phyloP scores from a whole-genome alignment of 257 asterid genomes.

The Knoxia roxburghii region DNA sequence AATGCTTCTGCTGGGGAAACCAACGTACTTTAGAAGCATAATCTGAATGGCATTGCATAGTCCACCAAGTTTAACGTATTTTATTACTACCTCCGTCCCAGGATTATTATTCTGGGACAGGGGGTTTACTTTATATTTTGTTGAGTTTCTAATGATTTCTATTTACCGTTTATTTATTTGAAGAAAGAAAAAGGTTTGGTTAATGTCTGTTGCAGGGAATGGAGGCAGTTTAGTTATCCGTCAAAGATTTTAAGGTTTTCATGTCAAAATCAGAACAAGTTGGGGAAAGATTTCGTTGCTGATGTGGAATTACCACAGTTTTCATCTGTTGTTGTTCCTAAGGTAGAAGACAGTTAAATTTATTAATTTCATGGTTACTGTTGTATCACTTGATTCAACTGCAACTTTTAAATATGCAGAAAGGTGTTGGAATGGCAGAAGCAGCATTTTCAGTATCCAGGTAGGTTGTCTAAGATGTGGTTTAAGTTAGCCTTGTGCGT shows the following conservation, averaged over 20 bases:
- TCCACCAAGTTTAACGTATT: no score
- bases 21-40: no score
- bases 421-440: conserved; percentile 19
- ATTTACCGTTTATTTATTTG: background rate
- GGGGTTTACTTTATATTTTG: background rate
- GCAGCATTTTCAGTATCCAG: conserved; percentile 24
- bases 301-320: conserved; percentile 61
- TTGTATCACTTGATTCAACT: background rate
- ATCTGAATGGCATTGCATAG: no score
- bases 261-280: conserved; percentile 34
- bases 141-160: background rate
- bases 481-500: background rate
- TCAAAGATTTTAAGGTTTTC: conserved; percentile 60
- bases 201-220: conserved; percentile 26
- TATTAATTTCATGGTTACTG: background rate
- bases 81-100: no score
- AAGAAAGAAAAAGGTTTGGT: background rate
- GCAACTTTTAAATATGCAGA: conserved; percentile 20
- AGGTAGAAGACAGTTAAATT: conserved; percentile 36
- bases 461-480: conserved; percentile 26
- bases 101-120: no score
- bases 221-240: conserved; percentile 67
- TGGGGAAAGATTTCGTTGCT: conserved; percentile 50
- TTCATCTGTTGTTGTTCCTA: conserved; percentile 79
- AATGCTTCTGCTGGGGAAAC: background rate